A percentile compares a stretch with the other conserved stretches of the same genome.
phyloP scores from a whole-genome alignment of 1,284 basidiomycete genomes.

The Grifola frondosa region DNA sequence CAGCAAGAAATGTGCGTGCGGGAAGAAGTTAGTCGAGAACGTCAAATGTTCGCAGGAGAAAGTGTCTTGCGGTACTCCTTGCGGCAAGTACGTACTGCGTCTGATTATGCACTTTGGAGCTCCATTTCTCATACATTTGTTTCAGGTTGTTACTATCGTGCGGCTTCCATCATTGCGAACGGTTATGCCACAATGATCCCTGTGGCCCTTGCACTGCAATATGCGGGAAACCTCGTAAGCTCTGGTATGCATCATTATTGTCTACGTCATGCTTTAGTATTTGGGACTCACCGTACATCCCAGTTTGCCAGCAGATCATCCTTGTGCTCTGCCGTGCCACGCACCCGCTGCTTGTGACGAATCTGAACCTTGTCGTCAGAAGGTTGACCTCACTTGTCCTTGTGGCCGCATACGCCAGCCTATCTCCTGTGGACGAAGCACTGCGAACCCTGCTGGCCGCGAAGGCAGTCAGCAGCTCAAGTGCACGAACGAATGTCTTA shows the following conservation, averaged over 20 bases:
- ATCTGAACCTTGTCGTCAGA: conserved; percentile 68
- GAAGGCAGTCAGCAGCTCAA: conserved; percentile 50
- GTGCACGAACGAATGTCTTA: conserved; percentile 78
- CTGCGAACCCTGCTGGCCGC: conserved; percentile 43
- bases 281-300: not conserved
- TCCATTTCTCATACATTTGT: too few species aligned
- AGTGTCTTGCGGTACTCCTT: conserved; percentile 79
- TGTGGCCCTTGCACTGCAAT: conserved; percentile 75
- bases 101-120: too few species aligned
- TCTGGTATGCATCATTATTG: conserved; percentile 53
- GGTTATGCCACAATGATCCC: conserved; percentile 74
- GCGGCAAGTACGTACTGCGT: conserved; percentile 67
- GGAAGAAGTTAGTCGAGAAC: conserved; percentile 74
- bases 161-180: conserved; percentile 84
- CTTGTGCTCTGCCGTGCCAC: conserved; percentile 78
- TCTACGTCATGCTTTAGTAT: not conserved
- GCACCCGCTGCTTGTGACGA: conserved; percentile 84
- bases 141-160: conserved; percentile 75
- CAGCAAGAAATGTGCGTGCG: conserved; percentile 80
- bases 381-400: conserved; percentile 68
- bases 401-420: conserved; percentile 80
- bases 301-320: conserved; percentile 62
- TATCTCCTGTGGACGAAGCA: conserved; percentile 65
- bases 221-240: conserved; percentile 82
- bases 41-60: conserved; percentile 80